phyloP scores from a whole-genome alignment of 805 yeast genomes.

The Diddensiella transvaalensis region DNA sequence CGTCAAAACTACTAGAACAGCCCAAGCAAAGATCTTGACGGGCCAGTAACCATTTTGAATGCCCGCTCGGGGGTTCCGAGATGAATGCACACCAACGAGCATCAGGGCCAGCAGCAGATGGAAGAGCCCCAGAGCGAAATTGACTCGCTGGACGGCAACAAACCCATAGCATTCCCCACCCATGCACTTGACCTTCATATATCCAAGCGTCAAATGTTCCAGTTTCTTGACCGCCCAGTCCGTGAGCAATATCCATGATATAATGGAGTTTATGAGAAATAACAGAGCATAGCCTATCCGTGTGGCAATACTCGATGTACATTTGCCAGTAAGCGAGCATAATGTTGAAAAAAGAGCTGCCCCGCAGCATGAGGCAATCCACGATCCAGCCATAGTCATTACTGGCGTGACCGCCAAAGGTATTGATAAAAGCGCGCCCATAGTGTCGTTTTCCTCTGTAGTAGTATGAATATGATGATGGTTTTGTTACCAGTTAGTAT shows the following conservation, averaged over 20 bases:
- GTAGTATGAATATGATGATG: too few species aligned
- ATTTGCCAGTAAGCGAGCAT: conserved; percentile 52
- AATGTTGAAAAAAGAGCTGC: conserved; percentile 74
- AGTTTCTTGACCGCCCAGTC: conserved; percentile 73
- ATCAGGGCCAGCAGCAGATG: conserved; percentile 69
- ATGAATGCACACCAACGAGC: conserved; percentile 70
- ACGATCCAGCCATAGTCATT: conserved; percentile 51
- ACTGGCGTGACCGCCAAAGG: conserved; percentile 65
- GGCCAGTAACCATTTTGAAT: conserved; percentile 95
- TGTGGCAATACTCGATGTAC: conserved; percentile 75
- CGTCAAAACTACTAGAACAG: conserved; percentile 52
- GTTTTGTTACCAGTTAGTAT: too few species aligned
- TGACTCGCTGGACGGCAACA: conserved; percentile 88
- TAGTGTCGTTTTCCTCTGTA: too few species aligned
- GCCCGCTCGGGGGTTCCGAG: conserved; percentile 70
- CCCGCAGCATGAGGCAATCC: conserved; percentile 73
- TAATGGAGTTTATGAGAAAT: conserved; percentile 68
- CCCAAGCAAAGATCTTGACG: conserved; percentile 61
- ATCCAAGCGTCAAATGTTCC: conserved; percentile 65
- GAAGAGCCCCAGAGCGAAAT: conserved; percentile 77
- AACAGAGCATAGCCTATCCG: conserved; percentile 81
- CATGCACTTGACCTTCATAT: conserved; percentile 68
- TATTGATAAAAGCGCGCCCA: conserved; percentile 41
- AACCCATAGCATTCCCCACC: conserved; percentile 88
- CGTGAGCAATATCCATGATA: conserved; percentile 91